Evolutionary conservation across 768 basidiomycete genomes (phyloP), one percentile per base, ranked within the genome.

Genomic region (Kwoniella botswanensis): DNA sequence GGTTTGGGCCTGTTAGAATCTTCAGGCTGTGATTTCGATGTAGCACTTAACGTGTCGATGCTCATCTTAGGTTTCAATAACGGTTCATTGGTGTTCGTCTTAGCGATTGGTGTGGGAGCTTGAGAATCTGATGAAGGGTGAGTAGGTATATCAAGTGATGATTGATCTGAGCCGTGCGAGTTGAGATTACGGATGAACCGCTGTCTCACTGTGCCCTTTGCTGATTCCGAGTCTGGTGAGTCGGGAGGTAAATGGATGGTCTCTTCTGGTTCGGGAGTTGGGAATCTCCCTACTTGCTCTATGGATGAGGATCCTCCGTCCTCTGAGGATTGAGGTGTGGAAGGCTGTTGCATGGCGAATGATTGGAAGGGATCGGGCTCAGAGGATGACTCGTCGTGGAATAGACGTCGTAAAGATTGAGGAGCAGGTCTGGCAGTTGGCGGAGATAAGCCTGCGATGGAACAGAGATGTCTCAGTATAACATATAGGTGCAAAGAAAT

Each of bases 381-480:
- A 46, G 70, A 53, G 15, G 77, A 76, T 42, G 70, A 52, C 17
- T 80, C 78, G 71, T 84, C 82, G 67, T 92, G 91, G 81, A 97
- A 97, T 11, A 97, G 85, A 46, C 87, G 85, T 0, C 93, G 90
- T 2, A 95, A 86, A 0, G 92, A 94, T 1, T 90, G 89, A 2
- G 94, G 93, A 12, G 94, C 86, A n/a, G 79, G 65, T n/a, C 78
- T 71, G 1, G 80, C 64, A 12, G 74, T 77, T 6, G 76, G 68
- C 2, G 76, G 73, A 11, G 70, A 76, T 11, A 74, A 54, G 46
- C 69, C 66, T 35, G 7, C 35, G 35, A 35, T 35, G 35, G 35
- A 35, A 35, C 35, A 35, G 35, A 35, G 35, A 35, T 35, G 35
- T 35, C 35, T 35, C 35, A 35, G 6, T 35, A 35, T 35, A 7